Conservation (phyloP, 225 moss, liverwort and hornwort species). For the Thuidium tamariscinum region DNA sequence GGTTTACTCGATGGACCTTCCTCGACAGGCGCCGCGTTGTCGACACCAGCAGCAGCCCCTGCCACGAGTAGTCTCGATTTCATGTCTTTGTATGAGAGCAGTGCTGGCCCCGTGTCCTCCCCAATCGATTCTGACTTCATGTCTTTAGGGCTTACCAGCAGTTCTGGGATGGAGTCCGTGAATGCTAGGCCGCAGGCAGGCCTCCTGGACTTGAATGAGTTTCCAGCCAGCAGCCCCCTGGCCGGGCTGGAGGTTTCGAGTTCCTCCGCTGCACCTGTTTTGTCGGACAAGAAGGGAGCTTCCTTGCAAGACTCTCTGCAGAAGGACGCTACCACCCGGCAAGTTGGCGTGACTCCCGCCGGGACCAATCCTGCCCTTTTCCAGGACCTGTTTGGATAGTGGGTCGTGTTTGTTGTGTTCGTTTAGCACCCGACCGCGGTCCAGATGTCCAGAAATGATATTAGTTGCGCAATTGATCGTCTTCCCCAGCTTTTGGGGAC, state of each 20-base stretch:
- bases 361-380: constrained; percentile 63
- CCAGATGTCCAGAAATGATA: not conserved
- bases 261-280: not conserved
- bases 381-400: constrained; percentile 71
- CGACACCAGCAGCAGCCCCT: constrained; percentile 1
- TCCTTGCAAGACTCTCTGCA: constrained; percentile 58
- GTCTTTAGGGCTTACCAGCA: constrained; percentile 9
- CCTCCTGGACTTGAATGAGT: constrained; percentile 24
- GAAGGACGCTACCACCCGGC: constrained; percentile 62
- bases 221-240: constrained; percentile 20
- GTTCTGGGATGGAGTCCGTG: not conserved
- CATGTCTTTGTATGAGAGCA: constrained; percentile 48
- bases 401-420: not conserved
- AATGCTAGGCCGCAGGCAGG: not conserved
- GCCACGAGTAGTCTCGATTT: constrained; percentile 21
- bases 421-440: not conserved
- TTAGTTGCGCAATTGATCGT: not conserved
- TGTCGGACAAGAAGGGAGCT: constrained; percentile 37
- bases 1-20: constrained; percentile 47
- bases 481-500: not conserved
- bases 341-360: constrained; percentile 68
- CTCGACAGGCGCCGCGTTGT: not conserved
- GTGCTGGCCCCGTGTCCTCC: not conserved
- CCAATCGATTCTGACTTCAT: not conserved
- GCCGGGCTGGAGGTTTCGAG: constrained; percentile 15